Evolutionary conservation across 2,329 filamentous ascomycete genomes (phyloP), one percentile per base, ranked within the genome.

Genomic region (Epichloe typhina): DNA sequence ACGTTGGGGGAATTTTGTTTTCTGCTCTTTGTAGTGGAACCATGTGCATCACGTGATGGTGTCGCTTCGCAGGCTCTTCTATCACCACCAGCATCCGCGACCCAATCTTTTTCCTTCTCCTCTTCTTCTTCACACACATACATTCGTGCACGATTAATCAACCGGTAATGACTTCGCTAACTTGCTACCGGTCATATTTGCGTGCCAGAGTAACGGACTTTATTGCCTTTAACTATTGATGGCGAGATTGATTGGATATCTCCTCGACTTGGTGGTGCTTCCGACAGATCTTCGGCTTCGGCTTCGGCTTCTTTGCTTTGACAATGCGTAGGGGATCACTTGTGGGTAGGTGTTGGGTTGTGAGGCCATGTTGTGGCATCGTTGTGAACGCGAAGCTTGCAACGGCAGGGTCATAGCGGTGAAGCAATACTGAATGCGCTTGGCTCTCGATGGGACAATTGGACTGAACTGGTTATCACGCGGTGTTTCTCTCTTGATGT

Each of bases 121-220:
- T 62, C 58, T 58, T 63, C 62, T 62, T 61, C 44, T 64, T 75
- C 67, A 77, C 74, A 76, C 68, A 77, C 74, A 68, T 56, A 61
- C 64, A 64, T 66, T 59, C 56, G 59, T 51, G 76, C 76, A 79
- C 74, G 69, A 77, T 72, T 72, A 79, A 80, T 80, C 76, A 80
- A 80, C 74, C 75, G 73, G 68, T 68, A 61, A 67, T 62, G 65
- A 75, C 59, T 21, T 69, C 65, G 52, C 63, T 67, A 65, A 77
- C 72, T 76, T 68, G 62, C 66, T 69, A 61, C 70, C 71, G 75
- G 76, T 80, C 76, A 80, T 75, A 79, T 77, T 76, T 75, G 66
- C 67, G 72, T 78, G 76, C 75, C 61, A 79, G 74, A 80, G 53
- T 53, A 70, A 75, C 55, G 61, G 64, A 61, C 52, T 59, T 52